phyloP scores from a whole-genome alignment of 2,329 filamentous ascomycete genomes.

The Xylariaceae sp. region DNA sequence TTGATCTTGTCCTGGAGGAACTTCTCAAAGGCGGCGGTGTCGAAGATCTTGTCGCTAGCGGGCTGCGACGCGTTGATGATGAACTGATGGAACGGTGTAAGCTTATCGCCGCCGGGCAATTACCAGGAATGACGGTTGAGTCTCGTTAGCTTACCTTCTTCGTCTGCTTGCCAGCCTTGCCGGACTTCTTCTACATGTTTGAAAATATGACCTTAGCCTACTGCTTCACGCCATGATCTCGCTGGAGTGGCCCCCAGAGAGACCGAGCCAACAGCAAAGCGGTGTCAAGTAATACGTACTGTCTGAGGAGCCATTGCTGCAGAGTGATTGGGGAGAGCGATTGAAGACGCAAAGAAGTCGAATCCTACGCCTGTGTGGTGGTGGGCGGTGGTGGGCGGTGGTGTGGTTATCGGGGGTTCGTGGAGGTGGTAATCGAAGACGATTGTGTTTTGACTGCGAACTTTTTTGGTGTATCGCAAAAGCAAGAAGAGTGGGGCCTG shows the following conservation, averaged over 20 bases:
- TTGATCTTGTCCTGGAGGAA: slow-evolving; percentile 99
- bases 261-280: slow-evolving; percentile 90
- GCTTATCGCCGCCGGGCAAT: not conserved
- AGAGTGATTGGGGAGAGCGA: slow-evolving; percentile 25
- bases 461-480: slow-evolving; percentile 35
- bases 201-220: slow-evolving; percentile 80
- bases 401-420: slow-evolving; percentile 24
- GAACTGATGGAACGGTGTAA: slow-evolving; percentile 56
- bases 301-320: slow-evolving; percentile 75
- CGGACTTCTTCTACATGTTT: slow-evolving; percentile 62
- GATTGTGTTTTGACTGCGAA: slow-evolving; percentile 21
- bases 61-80: slow-evolving; percentile 99
- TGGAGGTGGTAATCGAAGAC: slow-evolving; percentile 14
- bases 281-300: slow-evolving; percentile 73
- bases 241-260: slow-evolving; percentile 33
- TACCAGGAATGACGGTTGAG: not conserved
- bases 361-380: slow-evolving; percentile 39
- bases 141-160: slow-evolving; percentile 65
- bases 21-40: slow-evolving; percentile 97
- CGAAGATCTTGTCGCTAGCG: slow-evolving; percentile 99
- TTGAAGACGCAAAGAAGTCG: slow-evolving; percentile 66
- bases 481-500: slow-evolving; percentile 18
- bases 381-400: slow-evolving; percentile 7
- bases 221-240: slow-evolving; percentile 67
- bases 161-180: slow-evolving; percentile 68